phyloP scores from a whole-genome alignment of 495 filamentous ascomycete genomes.

The Lichina pygmaea region DNA sequence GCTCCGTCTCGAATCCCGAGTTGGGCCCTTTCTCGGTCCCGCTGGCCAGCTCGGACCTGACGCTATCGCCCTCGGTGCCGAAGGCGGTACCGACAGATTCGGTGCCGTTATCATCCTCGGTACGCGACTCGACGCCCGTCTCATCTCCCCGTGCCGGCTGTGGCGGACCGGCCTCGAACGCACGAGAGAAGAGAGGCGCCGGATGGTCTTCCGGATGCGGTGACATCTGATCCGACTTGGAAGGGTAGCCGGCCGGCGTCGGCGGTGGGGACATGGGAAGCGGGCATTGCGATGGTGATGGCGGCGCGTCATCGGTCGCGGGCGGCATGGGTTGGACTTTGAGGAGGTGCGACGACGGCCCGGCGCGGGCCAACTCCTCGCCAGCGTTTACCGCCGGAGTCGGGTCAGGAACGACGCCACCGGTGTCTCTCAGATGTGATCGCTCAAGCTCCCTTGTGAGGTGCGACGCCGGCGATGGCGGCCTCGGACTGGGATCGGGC shows the following conservation, averaged over 20 bases:
- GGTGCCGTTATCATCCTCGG: slow-evolving; percentile 2
- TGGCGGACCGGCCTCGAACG: slow-evolving; percentile 2
- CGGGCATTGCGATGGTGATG: slow-evolving; percentile 6
- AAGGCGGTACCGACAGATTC: slow-evolving; percentile 4
- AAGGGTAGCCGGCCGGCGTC: slow-evolving; percentile 5
- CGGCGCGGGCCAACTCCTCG: too few species aligned
- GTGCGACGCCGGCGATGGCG: too few species aligned
- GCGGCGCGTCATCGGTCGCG: slow-evolving; percentile 8
- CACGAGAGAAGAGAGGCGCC: slow-evolving; percentile 30
- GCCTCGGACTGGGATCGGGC: too few species aligned
- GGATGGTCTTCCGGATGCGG: slow-evolving; percentile 39
- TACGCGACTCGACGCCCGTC: background rate
- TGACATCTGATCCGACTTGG: slow-evolving; percentile 12
- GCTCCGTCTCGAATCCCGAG: slow-evolving; percentile 21
- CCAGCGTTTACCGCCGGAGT: too few species aligned
- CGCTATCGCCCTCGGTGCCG: slow-evolving; percentile 10
- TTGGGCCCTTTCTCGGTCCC: slow-evolving; percentile 12
- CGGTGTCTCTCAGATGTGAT: too few species aligned
- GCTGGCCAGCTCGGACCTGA: slow-evolving; percentile 6
- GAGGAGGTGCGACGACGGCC: background rate
- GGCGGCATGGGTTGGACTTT: background rate
- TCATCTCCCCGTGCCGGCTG: background rate
- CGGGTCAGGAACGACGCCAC: too few species aligned
- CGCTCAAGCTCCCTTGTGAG: too few species aligned
- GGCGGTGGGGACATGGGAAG: slow-evolving; percentile 4